These are phyloP conservation scores for Leucosporidium scottii DNA, from an alignment of 768 basidiomycete genomes.

Conservation along the genomic window DNA sequence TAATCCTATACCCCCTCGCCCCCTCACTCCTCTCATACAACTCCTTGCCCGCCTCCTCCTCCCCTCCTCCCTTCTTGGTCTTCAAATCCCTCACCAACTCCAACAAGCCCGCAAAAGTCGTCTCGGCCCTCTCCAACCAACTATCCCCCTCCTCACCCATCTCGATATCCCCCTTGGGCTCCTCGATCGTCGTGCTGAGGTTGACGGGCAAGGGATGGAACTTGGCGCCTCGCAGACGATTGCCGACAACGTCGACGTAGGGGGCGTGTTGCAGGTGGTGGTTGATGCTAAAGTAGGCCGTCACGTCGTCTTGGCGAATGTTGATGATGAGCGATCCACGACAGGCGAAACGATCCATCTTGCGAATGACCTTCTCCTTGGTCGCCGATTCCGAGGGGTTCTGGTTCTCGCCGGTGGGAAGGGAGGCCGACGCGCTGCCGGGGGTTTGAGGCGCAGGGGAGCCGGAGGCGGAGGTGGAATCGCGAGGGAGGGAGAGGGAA, in stretches of 20 bases:
- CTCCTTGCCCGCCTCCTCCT: neutral
- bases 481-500: too few species aligned
- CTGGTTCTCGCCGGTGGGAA: too few species aligned
- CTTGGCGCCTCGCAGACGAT: neutral
- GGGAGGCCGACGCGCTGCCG: too few species aligned
- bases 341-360: slow-evolving; percentile 11
- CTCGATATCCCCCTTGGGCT: neutral
- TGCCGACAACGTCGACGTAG: slow-evolving; percentile 12
- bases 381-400: too few species aligned
- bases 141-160: neutral
- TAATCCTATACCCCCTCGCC: neutral
- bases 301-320: neutral
- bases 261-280: slow-evolving; percentile 1
- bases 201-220: neutral
- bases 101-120: neutral
- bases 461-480: too few species aligned
- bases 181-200: neutral
- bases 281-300: neutral
- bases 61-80: neutral
- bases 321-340: slow-evolving; percentile 4
- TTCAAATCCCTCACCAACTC: neutral
- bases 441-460: too few species aligned
- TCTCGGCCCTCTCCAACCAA: neutral
- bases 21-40: neutral
- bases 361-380: neutral